Base-by-base conservation (phyloP, 2,329 filamentous ascomycete genomes). In the Claviceps sp. region DNA sequence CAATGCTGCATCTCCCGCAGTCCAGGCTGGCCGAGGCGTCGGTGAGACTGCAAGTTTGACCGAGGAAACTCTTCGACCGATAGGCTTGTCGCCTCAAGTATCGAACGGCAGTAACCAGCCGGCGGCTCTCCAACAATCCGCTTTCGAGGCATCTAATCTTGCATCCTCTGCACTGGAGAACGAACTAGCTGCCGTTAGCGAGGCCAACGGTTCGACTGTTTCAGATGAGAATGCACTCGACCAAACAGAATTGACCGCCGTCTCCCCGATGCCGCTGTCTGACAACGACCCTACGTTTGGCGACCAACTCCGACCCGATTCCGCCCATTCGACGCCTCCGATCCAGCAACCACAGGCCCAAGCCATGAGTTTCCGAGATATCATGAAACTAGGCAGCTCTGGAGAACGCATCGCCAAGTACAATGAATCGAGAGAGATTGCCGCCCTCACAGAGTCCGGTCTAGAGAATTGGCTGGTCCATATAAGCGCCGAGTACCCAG, bases 391-490 rank as follows among this genome's bases (percentile, higher is more conserved):
- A 48, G 74, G 78, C 16, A 79, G 78, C 2, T 66, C 82, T 0
- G 66, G 74, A 14, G 83, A 93, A 57, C 81, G 89, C 20, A 86
- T 93, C 54, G 72, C 76, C 44, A 83, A 81, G 14, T 95, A 86
- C 64, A 79, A 87, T 53, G 78, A 84, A 53, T 85, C 86, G 0
- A 79, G 88, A 45, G 70, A 78, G 16, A 78, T 85, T 45, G 88
- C 89, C 64, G 82, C 85, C 0, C 66, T 69, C 13, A 80, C 85
- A 63, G 82, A 95, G 53, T 85, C 85, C 5, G 88, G 90, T 1
- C 70, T 97, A n/a, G 72, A 68, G 2, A 66, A 71, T 37, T 83
- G 80, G 80, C 66, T 83, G 22, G 51, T 59, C 1, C 59, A 65
- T n/a, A 62, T 79, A 56, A 67, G 71, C 51, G 59, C 61, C 5